Conservation (phyloP, 2,329 filamentous ascomycete species). For the Aspergillus sp. region DNA sequence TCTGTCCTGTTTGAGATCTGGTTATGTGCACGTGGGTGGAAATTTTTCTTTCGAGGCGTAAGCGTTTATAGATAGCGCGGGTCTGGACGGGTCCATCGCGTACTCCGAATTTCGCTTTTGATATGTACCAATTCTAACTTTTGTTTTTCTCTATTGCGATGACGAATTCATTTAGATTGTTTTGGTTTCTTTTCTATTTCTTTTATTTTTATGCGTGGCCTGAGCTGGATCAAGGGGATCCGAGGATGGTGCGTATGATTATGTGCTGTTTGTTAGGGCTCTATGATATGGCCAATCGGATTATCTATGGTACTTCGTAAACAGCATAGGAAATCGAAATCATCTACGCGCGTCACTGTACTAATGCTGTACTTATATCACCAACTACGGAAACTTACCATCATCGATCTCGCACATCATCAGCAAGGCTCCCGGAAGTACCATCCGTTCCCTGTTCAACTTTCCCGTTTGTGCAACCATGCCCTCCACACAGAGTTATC, state of each 20-base stretch:
- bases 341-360: too few species aligned
- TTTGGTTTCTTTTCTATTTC: too few species aligned
- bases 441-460: background rate
- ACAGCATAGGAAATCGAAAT: too few species aligned
- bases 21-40: background rate
- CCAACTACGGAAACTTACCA: too few species aligned
- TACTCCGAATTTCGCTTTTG: background rate
- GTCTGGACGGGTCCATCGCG: background rate
- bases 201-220: background rate
- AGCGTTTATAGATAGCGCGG: background rate
- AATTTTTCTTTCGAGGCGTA: background rate
- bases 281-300: background rate
- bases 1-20: too few species aligned
- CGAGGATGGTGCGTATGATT: too few species aligned
- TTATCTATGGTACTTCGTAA: too few species aligned
- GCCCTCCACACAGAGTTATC: background rate
- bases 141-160: background rate
- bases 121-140: background rate
- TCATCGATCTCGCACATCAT: too few species aligned
- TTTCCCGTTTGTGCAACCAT: background rate
- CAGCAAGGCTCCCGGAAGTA: too few species aligned
- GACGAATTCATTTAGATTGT: background rate
- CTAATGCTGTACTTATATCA: too few species aligned
- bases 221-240: background rate
- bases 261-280: too few species aligned